phyloP scores from a whole-genome alignment of 305 asterid genomes.

The Fraxinus dipetala region DNA sequence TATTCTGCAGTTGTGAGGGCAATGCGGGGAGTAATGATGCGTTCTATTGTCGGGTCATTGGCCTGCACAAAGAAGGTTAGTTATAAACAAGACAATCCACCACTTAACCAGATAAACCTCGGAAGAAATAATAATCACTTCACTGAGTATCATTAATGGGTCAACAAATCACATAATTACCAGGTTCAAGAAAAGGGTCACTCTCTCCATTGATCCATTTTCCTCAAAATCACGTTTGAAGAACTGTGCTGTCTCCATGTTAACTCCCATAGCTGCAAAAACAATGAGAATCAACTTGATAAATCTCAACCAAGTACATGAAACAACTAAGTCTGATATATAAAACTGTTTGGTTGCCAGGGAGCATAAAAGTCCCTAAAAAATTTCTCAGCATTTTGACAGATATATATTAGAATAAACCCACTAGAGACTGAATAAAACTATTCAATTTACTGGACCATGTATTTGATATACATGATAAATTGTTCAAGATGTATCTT shows the following conservation, averaged over 20 bases:
- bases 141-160: neutral
- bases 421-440: neutral
- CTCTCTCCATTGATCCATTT: conserved; percentile 98
- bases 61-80: conserved; percentile 49
- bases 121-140: neutral
- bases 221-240: conserved; percentile 98
- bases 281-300: conserved; percentile 47
- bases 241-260: conserved; percentile 99
- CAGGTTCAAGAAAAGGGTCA: conserved; percentile 90
- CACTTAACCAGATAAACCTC: neutral
- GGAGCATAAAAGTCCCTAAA: neutral
- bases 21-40: conserved; percentile 96
- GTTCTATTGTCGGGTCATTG: conserved; percentile 94
- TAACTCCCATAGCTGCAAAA: conserved; percentile 99
- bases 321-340: neutral
- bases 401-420: neutral
- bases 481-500: neutral
- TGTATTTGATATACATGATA: neutral
- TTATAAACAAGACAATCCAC: conserved; percentile 14
- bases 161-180: conserved; percentile 31
- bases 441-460: neutral
- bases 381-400: neutral
- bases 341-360: neutral
- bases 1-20: conserved; percentile 97
- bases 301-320: neutral